Conservation (phyloP, 768 basidiomycete genomes). For the Lyophyllum semitale region DNA sequence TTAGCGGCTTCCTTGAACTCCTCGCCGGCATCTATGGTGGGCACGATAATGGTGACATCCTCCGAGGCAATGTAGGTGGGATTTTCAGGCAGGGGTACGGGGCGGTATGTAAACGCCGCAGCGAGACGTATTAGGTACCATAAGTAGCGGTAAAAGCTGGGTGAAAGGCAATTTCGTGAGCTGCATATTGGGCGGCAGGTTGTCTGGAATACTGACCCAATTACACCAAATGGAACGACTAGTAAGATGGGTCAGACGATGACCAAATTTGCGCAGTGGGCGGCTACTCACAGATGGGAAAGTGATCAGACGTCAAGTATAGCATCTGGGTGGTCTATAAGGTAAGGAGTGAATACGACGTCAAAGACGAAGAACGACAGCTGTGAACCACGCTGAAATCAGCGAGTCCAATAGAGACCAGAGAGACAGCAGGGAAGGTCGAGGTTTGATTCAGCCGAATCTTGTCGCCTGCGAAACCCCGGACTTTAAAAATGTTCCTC, state of each 20-base stretch:
- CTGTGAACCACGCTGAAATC: constrained; percentile 12
- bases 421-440: not conserved
- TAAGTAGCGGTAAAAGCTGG: constrained; percentile 89
- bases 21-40: constrained; percentile 94
- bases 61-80: constrained; percentile 89
- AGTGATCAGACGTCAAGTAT: constrained; percentile 89
- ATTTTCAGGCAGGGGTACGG: constrained; percentile 87
- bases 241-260: constrained; percentile 18
- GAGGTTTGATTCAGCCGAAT: not conserved
- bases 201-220: constrained; percentile 55
- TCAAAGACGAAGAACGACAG: constrained; percentile 30
- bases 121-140: constrained; percentile 88
- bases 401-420: constrained; percentile 13
- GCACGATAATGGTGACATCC: constrained; percentile 96
- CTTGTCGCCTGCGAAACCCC: no score
- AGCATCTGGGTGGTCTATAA: constrained; percentile 53
- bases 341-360: constrained; percentile 44
- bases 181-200: not conserved
- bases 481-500: no score
- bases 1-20: constrained; percentile 93
- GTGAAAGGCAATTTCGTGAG: constrained; percentile 13
- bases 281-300: constrained; percentile 78
- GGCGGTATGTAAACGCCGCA: constrained; percentile 79
- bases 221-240: constrained; percentile 91
- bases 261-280: not conserved